Evolutionary conservation across 1,139 yeast genomes (phyloP).

Genomic region (Tardiomyces digboiensis): DNA sequence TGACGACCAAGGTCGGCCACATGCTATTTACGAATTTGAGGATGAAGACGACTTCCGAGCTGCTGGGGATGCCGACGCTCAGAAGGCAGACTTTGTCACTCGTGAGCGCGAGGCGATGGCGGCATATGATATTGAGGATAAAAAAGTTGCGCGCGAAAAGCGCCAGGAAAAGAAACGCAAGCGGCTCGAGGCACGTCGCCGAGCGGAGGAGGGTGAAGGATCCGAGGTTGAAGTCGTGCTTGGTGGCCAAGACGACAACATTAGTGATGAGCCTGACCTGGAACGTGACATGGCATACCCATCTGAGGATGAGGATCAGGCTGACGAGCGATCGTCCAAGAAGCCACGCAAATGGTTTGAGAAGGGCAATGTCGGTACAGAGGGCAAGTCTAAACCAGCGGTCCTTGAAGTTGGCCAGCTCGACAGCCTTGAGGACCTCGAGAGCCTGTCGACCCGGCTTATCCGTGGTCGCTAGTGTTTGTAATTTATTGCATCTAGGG

Average conservation of each 20-base stretch:
- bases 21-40: constrained; percentile 83
- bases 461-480: constrained; percentile 13
- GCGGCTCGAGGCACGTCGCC: constrained; percentile 69
- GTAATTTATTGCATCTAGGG: neutral
- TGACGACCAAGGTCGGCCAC: constrained; percentile 92
- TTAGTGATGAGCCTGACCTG: constrained; percentile 12
- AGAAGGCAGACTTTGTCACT: constrained; percentile 55
- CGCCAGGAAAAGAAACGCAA: constrained; percentile 83
- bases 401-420: constrained; percentile 75
- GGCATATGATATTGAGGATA: constrained; percentile 67
- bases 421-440: constrained; percentile 86
- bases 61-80: constrained; percentile 63
- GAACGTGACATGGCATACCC: constrained; percentile 10
- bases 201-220: constrained; percentile 35
- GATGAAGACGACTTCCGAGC: constrained; percentile 80
- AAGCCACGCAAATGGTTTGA: constrained; percentile 10
- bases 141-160: constrained; percentile 71
- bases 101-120: constrained; percentile 64
- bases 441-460: constrained; percentile 75
- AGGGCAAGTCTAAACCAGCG: constrained; percentile 18
- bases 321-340: constrained; percentile 3
- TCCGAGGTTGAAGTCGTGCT: constrained; percentile 30
- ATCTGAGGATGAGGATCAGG: constrained; percentile 9
- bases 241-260: constrained; percentile 22
- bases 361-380: constrained; percentile 30